Conservation (phyloP, 2,329 filamentous ascomycete species). For the Trichoderma polysporum region DNA sequence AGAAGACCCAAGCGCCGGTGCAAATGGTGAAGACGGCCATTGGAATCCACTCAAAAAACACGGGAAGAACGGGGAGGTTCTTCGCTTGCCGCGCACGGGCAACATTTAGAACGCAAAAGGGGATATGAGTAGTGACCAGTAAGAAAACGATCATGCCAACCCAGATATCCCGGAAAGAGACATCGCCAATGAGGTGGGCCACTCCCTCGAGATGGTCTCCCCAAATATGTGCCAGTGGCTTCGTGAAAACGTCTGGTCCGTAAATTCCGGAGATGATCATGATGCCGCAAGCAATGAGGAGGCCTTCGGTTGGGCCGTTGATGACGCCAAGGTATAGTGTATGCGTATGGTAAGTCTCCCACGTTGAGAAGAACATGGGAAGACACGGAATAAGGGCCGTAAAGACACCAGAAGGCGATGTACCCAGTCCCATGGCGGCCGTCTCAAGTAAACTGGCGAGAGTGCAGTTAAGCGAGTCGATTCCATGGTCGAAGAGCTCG, state of each 20-base stretch:
- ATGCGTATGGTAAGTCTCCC: constrained; percentile 99
- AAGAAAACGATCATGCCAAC: constrained; percentile 66
- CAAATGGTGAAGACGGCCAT: constrained; percentile 77
- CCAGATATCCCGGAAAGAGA: constrained; percentile 87
- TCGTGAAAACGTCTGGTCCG: constrained; percentile 83
- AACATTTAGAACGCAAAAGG: constrained; percentile 87
- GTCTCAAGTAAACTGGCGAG: constrained; percentile 87
- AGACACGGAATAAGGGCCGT: constrained; percentile 88
- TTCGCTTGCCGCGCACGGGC: constrained; percentile 69
- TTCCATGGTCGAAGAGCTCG: constrained; percentile 97
- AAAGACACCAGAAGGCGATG: constrained; percentile 81
- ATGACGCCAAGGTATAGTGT: constrained; percentile 94
- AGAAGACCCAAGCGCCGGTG: constrained; percentile 83
- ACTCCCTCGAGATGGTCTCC: constrained; percentile 53
- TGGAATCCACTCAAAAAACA: constrained; percentile 92
- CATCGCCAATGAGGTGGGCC: constrained; percentile 62
- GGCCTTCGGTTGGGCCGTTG: constrained; percentile 94
- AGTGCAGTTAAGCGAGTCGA: constrained; percentile 97
- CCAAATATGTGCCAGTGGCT: constrained; percentile 68
- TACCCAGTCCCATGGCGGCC: constrained; percentile 87
- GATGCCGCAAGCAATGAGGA: constrained; percentile 81
- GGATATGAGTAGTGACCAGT: constrained; percentile 73
- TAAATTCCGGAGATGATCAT: constrained; percentile 88
- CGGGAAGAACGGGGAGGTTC: constrained; percentile 71
- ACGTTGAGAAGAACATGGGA: constrained; percentile 99